These are phyloP conservation scores for Hsuehochloa calcarea DNA, from an alignment of 176 grass and related monocot species.

Conservation along the genomic window DNA sequence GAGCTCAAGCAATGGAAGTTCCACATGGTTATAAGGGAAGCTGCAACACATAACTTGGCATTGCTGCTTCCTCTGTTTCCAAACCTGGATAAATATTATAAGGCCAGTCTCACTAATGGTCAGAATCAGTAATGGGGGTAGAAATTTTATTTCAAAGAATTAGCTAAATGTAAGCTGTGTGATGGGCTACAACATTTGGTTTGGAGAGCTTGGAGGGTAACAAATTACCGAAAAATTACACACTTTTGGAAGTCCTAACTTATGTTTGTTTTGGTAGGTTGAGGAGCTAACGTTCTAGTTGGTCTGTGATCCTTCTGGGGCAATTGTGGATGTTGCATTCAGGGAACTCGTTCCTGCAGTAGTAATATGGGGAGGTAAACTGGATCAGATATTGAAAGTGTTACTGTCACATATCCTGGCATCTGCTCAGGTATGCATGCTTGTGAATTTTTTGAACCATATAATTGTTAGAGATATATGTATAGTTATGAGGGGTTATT, in stretches of 20 bases:
- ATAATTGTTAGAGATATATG: too few relatives aligned
- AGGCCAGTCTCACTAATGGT: slow-evolving; percentile 70
- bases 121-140: slow-evolving; percentile 38
- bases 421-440: slow-evolving; percentile 72
- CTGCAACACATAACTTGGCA: slow-evolving; percentile 84
- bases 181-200: slow-evolving; percentile 24
- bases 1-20: too few relatives aligned
- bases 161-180: slow-evolving; percentile 48
- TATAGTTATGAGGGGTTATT: too few relatives aligned
- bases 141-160: slow-evolving; percentile 50
- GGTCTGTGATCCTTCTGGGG: slow-evolving; percentile 81
- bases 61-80: slow-evolving; percentile 92
- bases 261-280: slow-evolving; percentile 57
- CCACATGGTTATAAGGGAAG: slow-evolving; percentile 89
- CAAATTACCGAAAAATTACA: slow-evolving; percentile 32
- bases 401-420: slow-evolving; percentile 75
- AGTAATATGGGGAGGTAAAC: slow-evolving; percentile 91
- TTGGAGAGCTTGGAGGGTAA: slow-evolving; percentile 19
- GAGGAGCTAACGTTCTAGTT: slow-evolving; percentile 95
- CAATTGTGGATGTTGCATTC: slow-evolving; percentile 76
- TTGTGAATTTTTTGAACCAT: slow-evolving; percentile 26
- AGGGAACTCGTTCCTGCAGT: slow-evolving; percentile 85
- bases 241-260: slow-evolving; percentile 32
- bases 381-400: slow-evolving; percentile 83
- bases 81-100: slow-evolving; percentile 88